A percentile compares a stretch with the other conserved stretches of the same genome.
Conservation (phyloP, 2,329 filamentous ascomycete species). For the Botrytis fragariae region DNA sequence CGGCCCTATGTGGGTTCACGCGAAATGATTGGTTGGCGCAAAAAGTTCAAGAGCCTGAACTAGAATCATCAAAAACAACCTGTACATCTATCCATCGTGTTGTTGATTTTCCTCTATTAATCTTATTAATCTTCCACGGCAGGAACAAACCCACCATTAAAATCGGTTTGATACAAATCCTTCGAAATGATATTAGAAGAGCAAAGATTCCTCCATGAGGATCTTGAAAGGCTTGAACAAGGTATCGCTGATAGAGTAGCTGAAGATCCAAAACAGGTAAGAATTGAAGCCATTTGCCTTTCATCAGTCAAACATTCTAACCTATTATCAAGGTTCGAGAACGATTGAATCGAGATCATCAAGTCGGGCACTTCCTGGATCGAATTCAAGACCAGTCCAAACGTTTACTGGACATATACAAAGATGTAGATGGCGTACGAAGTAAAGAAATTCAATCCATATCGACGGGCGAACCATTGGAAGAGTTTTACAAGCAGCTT, state of each 20-base stretch:
- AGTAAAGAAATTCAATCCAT: conserved; percentile 81
- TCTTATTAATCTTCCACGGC: neutral
- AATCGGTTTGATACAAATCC: neutral
- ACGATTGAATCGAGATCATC: conserved; percentile 85
- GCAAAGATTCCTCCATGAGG: conserved; percentile 90
- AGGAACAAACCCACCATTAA: neutral
- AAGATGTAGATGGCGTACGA: conserved; percentile 69
- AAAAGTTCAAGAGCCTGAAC: conserved; percentile 18
- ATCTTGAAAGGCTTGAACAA: conserved; percentile 92
- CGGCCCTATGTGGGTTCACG: conserved; percentile 9
- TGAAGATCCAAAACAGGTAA: conserved; percentile 84
- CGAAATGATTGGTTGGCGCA: conserved; percentile 31
- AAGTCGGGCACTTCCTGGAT: conserved; percentile 80
- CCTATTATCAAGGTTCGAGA: conserved; percentile 69
- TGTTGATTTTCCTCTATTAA: neutral
- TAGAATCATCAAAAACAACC: conserved; percentile 9
- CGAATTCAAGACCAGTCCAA: conserved; percentile 85
- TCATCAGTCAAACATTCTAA: neutral
- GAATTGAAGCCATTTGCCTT: conserved; percentile 33
- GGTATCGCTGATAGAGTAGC: conserved; percentile 84
- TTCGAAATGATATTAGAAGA: conserved; percentile 79
- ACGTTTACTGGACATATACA: conserved; percentile 79
- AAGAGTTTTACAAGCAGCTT: conserved; percentile 86
- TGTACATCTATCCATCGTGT: neutral
- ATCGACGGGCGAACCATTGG: conserved; percentile 80